A percentile compares a stretch with the other conserved stretches of the same genome.
Conservation (phyloP, 2,329 filamentous ascomycete species). For the Aspergillus sergii region DNA sequence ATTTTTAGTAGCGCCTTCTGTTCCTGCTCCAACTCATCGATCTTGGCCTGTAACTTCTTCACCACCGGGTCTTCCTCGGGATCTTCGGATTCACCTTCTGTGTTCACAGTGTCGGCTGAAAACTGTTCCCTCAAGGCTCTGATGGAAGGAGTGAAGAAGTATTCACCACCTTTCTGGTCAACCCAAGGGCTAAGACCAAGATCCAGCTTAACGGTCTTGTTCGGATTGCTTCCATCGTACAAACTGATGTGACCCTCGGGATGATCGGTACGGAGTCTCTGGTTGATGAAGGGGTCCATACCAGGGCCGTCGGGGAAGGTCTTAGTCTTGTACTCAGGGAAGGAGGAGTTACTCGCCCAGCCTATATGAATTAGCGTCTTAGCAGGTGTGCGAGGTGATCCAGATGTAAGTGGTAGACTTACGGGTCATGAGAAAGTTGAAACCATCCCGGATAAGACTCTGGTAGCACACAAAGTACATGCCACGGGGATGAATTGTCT, state of each 20-base stretch:
- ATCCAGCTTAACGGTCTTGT: slow-evolving; percentile 19
- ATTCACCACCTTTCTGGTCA: slow-evolving; percentile 47
- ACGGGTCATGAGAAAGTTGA: slow-evolving; percentile 13
- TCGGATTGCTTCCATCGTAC: slow-evolving; percentile 19
- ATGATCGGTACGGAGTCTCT: slow-evolving; percentile 17
- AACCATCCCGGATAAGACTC: slow-evolving; percentile 43
- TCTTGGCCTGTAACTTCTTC: background rate
- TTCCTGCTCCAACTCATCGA: background rate
- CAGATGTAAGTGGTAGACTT: background rate
- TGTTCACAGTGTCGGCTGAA: background rate
- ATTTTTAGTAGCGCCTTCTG: background rate
- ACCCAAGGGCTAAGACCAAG: slow-evolving; percentile 39
- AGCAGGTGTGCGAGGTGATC: rapidly evolving
- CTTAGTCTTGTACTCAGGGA: slow-evolving; percentile 20
- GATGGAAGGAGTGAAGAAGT: slow-evolving; percentile 52
- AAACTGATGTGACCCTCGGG: slow-evolving; percentile 18
- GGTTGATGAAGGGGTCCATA: slow-evolving; percentile 25
- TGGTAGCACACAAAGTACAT: slow-evolving; percentile 52
- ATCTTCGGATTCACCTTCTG: background rate
- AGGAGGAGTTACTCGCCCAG: slow-evolving; percentile 25
- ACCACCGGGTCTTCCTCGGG: background rate
- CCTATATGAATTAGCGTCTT: slow-evolving; percentile 14
- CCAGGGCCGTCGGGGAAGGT: slow-evolving; percentile 16
- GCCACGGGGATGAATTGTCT: slow-evolving; percentile 43
- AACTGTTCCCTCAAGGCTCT: background rate